Conservation (phyloP, 176 grass and related monocot genomes). For the Ensete ventricosum region DNA sequence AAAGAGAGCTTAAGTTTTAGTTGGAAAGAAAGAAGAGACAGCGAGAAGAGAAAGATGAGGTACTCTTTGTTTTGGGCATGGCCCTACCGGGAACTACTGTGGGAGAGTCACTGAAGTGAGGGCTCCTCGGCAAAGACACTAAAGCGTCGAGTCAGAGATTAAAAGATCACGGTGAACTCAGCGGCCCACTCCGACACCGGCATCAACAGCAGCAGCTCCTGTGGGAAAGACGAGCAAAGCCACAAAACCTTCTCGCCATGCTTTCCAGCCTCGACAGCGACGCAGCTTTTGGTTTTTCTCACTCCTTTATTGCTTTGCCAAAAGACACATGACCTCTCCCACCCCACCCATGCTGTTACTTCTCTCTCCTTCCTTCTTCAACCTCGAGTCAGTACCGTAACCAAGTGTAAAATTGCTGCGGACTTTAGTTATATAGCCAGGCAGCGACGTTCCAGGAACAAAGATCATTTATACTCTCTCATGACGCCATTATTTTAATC, state of each 20-base stretch:
- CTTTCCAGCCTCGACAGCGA: slow-evolving; percentile 19
- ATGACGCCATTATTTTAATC: background rate
- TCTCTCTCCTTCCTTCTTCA: background rate
- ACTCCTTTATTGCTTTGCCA: slow-evolving; percentile 61
- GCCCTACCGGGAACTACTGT: background rate
- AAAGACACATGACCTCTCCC: slow-evolving; percentile 52
- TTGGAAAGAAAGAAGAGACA: background rate
- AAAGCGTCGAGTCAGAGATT: background rate
- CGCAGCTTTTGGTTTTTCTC: slow-evolving; percentile 40
- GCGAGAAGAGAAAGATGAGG: background rate
- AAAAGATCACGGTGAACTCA: slow-evolving; percentile 2
- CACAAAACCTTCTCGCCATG: background rate
- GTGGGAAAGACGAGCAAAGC: background rate
- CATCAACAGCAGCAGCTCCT: background rate
- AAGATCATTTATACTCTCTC: background rate
- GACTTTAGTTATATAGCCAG: background rate
- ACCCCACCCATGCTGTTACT: background rate
- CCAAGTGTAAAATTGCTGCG: background rate
- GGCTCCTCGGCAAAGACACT: background rate
- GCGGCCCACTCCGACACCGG: background rate
- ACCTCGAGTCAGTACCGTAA: background rate
- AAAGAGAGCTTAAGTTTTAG: slow-evolving; percentile 1
- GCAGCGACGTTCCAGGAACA: slow-evolving; percentile 4
- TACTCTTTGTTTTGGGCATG: background rate
- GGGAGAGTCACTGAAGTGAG: background rate